Base-by-base conservation (phyloP, 768 basidiomycete genomes). In the Termitomyces sp. region DNA sequence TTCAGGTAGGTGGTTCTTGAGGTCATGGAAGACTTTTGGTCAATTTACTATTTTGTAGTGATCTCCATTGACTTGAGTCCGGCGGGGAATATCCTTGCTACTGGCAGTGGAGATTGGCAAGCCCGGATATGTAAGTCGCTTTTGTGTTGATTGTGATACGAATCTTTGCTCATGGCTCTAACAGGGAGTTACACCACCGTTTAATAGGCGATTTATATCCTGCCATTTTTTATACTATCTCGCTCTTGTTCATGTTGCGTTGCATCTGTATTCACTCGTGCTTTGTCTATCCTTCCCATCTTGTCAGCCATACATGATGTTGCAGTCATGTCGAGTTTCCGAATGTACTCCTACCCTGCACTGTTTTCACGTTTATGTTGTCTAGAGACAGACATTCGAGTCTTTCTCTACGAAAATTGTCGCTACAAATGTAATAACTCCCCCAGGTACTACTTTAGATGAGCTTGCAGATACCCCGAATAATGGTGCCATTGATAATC, bases 91-190 rank as follows among this genome's bases (percentile, higher is more conserved):
- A 66, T 77, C 16, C 66, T 82, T 45, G 81, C 80, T 6, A 81
- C 81, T 11, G 81, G 80, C 1, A 79, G 79, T 60, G 81, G 81
- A 10, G 81, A 83, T 64, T 79, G 77, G 71, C 75, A 77, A 49
- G 80, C 80, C 14, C 73, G 79, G 65, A 81, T 83, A 73, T 83
- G 81, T 82, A 53, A 49, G 79, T 74, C 45, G 16, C 7, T 24
- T 52, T 46, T 53, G 28, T 8, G 44, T 50, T 22, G 16, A 16
- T 45, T 43, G 2, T 26, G 13, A n/a, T 55, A 14, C 26, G 35
- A 38, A 41, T 46, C 4, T 18, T 51, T 55, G 38, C 41, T 52
- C 14, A 49, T 52, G 11, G 13, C 20, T 50, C n/a, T 24, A 40
- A 24, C 28, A 64, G 63, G 63, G 63, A 59, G 60, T 33, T 64